Base-by-base conservation (phyloP, 805 yeast species). In the Nakazawaea peltata region DNA sequence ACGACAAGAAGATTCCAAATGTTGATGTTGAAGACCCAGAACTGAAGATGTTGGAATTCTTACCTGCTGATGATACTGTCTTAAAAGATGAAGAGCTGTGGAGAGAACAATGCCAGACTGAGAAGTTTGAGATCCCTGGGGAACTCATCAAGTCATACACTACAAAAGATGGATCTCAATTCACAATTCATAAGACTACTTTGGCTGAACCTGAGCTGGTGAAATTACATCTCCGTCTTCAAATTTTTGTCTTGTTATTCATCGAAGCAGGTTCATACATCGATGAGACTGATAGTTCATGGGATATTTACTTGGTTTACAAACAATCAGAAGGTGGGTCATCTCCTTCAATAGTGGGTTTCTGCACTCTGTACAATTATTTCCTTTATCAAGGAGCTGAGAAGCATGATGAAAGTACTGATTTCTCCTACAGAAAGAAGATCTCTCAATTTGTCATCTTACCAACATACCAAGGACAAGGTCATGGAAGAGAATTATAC, bases 201-300 rank as follows among this genome's bases (percentile, higher is more conserved):
- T 49, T 75, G 33, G 47, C 52, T 10, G 67, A 63, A 30, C 50
- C 49, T 0, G 49, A 48, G 5, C 75, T 77, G 0, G 46, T 58
- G 30, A 74, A 70, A 42, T 54, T 86, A 34, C 88, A 79, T 47
- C 57, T 67, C 33, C 59, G 95, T 40, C 65, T 87, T 44, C 94
- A 86, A 46, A 75, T 88, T 2, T 73, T 92, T 46, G 83, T 84
- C 12, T 60, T 90, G 19, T 63, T 92, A 9, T 87, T 80, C 59
- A 90, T 92, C 45, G 98, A 92, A 53, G 97, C 95, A 0, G 97
- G 96, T 2, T 77, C 94, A 1, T 84, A 74, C 48, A 86, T 92
- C 37, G 96, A 88, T 50, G 66, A 69, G 26, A 55, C 55, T 0
- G 98, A 92, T 55, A 67, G 69, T 7, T 65, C 71, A 13, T 92